Conservation (phyloP, 2,329 filamentous ascomycete genomes). For the Ophiocordyceps polyrhachis-furcata region DNA sequence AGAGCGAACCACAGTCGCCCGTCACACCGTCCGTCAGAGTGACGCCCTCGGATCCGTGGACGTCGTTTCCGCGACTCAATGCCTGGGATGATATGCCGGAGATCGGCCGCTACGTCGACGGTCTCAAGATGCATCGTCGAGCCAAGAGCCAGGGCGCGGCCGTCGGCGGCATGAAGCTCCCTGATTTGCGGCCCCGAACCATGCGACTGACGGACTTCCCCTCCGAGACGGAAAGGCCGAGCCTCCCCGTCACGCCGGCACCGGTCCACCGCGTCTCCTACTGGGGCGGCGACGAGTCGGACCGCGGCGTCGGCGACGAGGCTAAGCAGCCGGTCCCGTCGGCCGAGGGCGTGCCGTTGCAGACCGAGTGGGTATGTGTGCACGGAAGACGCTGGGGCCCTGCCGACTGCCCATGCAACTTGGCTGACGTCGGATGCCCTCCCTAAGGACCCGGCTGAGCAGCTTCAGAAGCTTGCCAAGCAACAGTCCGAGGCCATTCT, state of each 20-base stretch:
- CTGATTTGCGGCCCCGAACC: constrained; percentile 16
- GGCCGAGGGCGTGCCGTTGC: constrained; percentile 68
- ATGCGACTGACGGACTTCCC: constrained; percentile 77
- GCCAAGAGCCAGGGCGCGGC: not conserved
- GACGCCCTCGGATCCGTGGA: constrained; percentile 44
- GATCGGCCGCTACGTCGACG: constrained; percentile 74
- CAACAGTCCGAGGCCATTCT: constrained; percentile 46
- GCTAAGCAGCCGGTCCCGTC: constrained; percentile 41
- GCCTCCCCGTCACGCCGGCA: constrained; percentile 77
- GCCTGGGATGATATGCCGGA: constrained; percentile 86
- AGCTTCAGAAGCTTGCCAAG: constrained; percentile 50
- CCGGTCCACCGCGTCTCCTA: constrained; percentile 52
- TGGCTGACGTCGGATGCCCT: constrained; percentile 31
- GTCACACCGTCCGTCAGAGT: constrained; percentile 27
- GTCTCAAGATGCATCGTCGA: constrained; percentile 43
- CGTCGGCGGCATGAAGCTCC: constrained; percentile 2
- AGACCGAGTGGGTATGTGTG: constrained; percentile 87
- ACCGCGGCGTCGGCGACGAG: constrained; percentile 25
- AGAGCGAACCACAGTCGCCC: constrained; percentile 26
- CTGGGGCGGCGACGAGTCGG: constrained; percentile 29
- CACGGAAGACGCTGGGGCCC: constrained; percentile 30
- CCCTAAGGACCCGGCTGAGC: constrained; percentile 48
- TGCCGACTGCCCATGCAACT: constrained; percentile 33
- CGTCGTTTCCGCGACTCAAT: constrained; percentile 56
- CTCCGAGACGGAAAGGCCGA: constrained; percentile 62